These are phyloP conservation scores for Helenozyma rhizophorensis DNA, from an alignment of 805 yeast genomes.

Conservation along the genomic window DNA sequence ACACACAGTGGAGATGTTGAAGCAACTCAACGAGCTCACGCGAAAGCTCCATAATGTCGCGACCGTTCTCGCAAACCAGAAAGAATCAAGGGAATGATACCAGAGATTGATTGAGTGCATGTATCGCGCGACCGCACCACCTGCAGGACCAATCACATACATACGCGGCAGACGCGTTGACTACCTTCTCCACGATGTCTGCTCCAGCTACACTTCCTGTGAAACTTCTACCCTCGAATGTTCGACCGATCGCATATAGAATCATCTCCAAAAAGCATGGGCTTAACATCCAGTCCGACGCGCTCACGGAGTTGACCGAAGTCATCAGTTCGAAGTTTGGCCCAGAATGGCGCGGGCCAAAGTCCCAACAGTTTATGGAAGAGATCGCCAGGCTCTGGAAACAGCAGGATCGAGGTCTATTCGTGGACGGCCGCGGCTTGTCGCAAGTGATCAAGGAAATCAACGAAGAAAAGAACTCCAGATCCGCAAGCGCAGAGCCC, in stretches of 20 bases:
- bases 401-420: constrained; percentile 81
- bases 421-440: constrained; percentile 74
- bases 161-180: neutral
- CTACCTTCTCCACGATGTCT: constrained; percentile 2
- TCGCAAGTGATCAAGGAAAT: constrained; percentile 59
- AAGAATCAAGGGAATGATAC: too few relatives aligned
- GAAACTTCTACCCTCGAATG: constrained; percentile 69
- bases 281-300: constrained; percentile 81
- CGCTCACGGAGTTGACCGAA: constrained; percentile 68
- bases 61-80: neutral
- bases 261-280: constrained; percentile 90
- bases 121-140: too few relatives aligned
- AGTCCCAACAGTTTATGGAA: constrained; percentile 64
- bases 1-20: neutral
- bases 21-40: neutral
- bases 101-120: too few relatives aligned
- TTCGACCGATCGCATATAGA: constrained; percentile 90
- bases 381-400: constrained; percentile 82
- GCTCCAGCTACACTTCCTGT: constrained; percentile 54
- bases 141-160: neutral
- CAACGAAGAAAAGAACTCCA: constrained; percentile 12
- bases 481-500: neutral
- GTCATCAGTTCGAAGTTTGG: constrained; percentile 76
- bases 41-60: neutral
- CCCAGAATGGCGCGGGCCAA: constrained; percentile 74